These are phyloP conservation scores for Yamadazyma spencermartinsiae DNA, from an alignment of 1,139 yeast species.

Conservation along the genomic window DNA sequence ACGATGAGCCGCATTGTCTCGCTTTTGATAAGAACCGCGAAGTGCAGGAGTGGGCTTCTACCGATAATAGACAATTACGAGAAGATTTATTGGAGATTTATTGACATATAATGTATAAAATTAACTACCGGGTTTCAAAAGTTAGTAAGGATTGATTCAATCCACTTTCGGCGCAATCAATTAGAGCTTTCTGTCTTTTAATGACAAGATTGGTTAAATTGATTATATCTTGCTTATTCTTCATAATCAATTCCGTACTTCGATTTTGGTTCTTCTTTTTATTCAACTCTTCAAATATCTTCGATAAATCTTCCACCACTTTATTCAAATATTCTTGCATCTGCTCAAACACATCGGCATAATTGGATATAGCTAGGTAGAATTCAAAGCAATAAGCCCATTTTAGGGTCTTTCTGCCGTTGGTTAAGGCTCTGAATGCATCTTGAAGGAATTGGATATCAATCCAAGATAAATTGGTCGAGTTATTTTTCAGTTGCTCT, in stretches of 20 bases:
- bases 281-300: constrained; percentile 61
- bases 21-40: background rate
- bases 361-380: constrained; percentile 54
- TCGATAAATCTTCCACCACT: constrained; percentile 79
- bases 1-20: constrained; percentile 4
- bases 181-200: constrained; percentile 49
- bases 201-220: constrained; percentile 46
- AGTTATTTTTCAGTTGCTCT: constrained; percentile 24
- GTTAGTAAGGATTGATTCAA: constrained; percentile 26
- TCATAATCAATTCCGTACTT: constrained; percentile 39
- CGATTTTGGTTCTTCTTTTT: constrained; percentile 38
- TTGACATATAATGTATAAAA: background rate
- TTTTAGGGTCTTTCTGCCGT: constrained; percentile 75
- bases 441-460: constrained; percentile 84
- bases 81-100: no score
- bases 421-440: constrained; percentile 62
- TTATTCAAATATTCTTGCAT: constrained; percentile 70
- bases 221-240: constrained; percentile 50
- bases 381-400: constrained; percentile 91
- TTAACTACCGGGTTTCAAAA: constrained; percentile 14
- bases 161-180: constrained; percentile 50
- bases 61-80: background rate
- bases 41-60: no score
- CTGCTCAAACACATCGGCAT: constrained; percentile 66
- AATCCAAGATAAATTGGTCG: constrained; percentile 65